Base-by-base conservation (phyloP, 1,139 yeast species). In the Arxiozyma telluris region DNA sequence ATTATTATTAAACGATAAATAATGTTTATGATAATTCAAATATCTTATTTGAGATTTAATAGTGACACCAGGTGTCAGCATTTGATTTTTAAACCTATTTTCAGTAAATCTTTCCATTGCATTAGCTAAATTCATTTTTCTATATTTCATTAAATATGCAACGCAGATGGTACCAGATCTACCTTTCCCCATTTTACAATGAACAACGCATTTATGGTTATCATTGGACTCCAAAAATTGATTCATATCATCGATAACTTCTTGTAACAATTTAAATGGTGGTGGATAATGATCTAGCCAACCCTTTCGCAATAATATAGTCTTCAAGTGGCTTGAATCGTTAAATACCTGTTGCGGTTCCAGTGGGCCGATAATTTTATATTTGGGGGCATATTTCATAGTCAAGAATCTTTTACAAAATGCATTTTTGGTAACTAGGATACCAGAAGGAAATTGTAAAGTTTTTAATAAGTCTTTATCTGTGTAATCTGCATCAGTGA, bases 121-220 rank as follows among this genome's bases (percentile, higher is more conserved):
- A 20, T 73, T 75, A 1, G 72, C 68, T 34, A 77, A 71, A 0
- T 73, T 60, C 52, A 71, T 58, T 3, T 64, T 70, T 44, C 67
- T 60, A 51, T 69, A 68, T 50, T 76, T 72, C 78, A 90, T 82
- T 56, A 91, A 67, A 63, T 82, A 86, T 0, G 91, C 88, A 61
- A 90, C 81, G 2, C 80, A 78, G 3, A 88, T 71, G 0, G 91
- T 79, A 0, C 98, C 98, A 0, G 96, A 83, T 41, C 98, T 73
- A 0, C 98, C 98, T 66, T 89, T 91, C 0, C 98, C 98, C 56
- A 89, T 90, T 63, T 87, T 84, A 65, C 98, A 93, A 65, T 93
- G 98, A 11, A 91, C 69, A 0, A 90, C 78, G 17, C 44, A 30
- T 49, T 21, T 49, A 11, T 30, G 38, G 30, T 49, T 49, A 1